Conservation (phyloP, 192 early-diverging fungal species). For the Podila epicladia region DNA sequence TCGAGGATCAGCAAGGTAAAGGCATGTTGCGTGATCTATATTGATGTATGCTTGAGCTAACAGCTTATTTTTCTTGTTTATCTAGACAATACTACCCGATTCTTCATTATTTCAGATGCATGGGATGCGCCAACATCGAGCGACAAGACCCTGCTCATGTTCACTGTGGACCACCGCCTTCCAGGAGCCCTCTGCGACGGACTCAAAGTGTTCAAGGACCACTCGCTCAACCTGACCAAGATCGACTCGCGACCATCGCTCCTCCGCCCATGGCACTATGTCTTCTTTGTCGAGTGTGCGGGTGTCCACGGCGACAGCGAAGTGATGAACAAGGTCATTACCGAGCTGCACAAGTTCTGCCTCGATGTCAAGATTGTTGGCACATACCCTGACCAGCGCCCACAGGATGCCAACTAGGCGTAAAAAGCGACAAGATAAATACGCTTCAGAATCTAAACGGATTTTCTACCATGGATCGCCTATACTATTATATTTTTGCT, state of each 20-base stretch:
- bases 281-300: slow-evolving; percentile 92
- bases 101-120: slow-evolving; percentile 85
- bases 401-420: slow-evolving; percentile 32
- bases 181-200: slow-evolving; percentile 90
- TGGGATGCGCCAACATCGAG: slow-evolving; percentile 71
- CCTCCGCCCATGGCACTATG: slow-evolving; percentile 88
- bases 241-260: slow-evolving; percentile 91
- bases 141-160: slow-evolving; percentile 84
- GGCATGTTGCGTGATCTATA: neutral
- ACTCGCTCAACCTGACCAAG: slow-evolving; percentile 86
- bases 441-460: no score
- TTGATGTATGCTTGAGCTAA: no score
- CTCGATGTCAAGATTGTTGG: slow-evolving; percentile 83
- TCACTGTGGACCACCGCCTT: slow-evolving; percentile 92
- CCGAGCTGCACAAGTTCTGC: slow-evolving; percentile 76
- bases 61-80: neutral
- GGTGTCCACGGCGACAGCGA: slow-evolving; percentile 79
- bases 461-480: no score
- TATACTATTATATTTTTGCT: no score
- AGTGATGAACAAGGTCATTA: slow-evolving; percentile 71
- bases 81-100: slow-evolving; percentile 89
- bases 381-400: slow-evolving; percentile 77
- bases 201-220: slow-evolving; percentile 83
- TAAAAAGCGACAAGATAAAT: neutral
- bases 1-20: slow-evolving; percentile 79